Base-by-base conservation (phyloP, 495 filamentous ascomycete genomes). In the Hyaloscypha bicolor region DNA sequence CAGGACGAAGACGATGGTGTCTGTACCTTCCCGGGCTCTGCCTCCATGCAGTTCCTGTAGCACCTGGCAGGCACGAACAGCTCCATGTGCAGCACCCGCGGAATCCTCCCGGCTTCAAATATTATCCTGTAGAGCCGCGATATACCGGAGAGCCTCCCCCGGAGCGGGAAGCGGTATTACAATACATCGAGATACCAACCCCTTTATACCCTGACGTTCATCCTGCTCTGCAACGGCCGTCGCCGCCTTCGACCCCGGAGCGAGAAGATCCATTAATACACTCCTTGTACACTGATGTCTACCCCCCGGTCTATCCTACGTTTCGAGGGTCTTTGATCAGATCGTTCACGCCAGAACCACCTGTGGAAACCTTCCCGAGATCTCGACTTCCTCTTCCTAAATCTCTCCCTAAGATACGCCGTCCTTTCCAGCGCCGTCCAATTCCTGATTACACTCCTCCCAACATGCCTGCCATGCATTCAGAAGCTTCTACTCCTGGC, bases 11-110 rank as follows among this genome's bases (percentile, higher is more conserved):
- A 29, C 59, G 14, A 22, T 63, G 48, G 45, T 63, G 60, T 45
- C 30, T 63, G 60, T 64, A 68, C 66, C 48, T 67, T 14, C 55
- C 60, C 22, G 51, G 62, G 3, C 16, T 57, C 19, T 64, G 67
- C 33, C 35, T 62, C 4, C 56, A 61, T 60, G 53, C 53, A 19
- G 48, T 33, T 53, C 57, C 56, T 33, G 48, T 33, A 8, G 3
- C 16, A 30, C 39, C 30, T 21, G 30, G 33, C 8, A 33, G 21
- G n/a, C 31, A 33, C 29, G 37, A 55, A 12, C 39, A 52, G 19
- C 32, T 65, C 0, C 55, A 65, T 58, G 35, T 39, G 16, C 45
- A 37, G 8, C 1, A 9, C n/a, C 16, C 32, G 29, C 30, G 16
- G 2, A 37, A 22, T 37, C 61, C 33, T 48, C 9, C 1, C 11